These are phyloP conservation scores for Meredithiella fracta DNA, from an alignment of 2,329 filamentous ascomycete species.

Conservation along the genomic window DNA sequence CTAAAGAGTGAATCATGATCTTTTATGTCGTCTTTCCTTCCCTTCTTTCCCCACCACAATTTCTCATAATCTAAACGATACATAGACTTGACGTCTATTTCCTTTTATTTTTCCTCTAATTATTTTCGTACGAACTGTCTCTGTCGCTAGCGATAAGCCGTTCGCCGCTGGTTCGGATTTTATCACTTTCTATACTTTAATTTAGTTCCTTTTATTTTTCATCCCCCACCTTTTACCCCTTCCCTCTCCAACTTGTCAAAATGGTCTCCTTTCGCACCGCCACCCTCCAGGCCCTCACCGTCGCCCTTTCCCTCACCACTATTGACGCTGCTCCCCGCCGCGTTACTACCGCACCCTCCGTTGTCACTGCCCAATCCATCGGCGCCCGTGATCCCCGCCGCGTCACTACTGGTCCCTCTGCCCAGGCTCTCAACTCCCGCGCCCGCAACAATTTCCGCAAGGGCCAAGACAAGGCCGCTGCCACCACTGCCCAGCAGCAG, in stretches of 20 bases:
- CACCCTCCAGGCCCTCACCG: constrained; percentile 13
- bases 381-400: constrained; percentile 5
- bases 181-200: constrained; percentile 1
- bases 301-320: constrained; percentile 7
- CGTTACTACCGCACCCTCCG: constrained; percentile 2
- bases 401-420: neutral
- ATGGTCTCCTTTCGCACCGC: constrained; percentile 8
- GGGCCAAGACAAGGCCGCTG: neutral
- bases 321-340: constrained; percentile 11
- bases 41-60: constrained; percentile 2
- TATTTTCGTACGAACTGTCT: constrained; percentile 7
- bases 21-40: neutral
- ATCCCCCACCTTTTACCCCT: neutral
- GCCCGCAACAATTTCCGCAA: constrained; percentile 2
- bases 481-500: constrained; percentile 10
- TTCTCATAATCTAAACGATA: constrained; percentile 3
- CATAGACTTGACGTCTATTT: constrained; percentile 9
- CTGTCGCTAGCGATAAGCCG: constrained; percentile 10
- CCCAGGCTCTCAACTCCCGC: neutral
- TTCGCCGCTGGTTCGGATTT: constrained; percentile 11
- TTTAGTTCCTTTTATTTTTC: constrained; percentile 5
- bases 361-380: neutral
- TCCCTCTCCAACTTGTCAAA: neutral
- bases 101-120: neutral
- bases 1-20: neutral